Percentiles rank a stretch among this genome's conserved stretches.
phyloP scores from a whole-genome alignment of 2,329 filamentous ascomycete genomes.

The Xylariaceae sp. region DNA sequence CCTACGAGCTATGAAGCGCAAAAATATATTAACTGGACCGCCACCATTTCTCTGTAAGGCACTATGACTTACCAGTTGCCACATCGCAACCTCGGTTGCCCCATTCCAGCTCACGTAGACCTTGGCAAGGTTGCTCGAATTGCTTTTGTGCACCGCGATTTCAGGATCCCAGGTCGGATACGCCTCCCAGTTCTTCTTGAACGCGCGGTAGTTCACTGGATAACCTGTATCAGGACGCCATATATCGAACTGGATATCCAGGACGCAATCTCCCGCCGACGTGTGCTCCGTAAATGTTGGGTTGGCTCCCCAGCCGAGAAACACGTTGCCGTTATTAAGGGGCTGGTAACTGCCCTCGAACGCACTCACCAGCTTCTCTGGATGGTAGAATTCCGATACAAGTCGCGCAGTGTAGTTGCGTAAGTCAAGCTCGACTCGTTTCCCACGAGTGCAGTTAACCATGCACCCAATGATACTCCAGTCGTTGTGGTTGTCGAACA shows the following conservation, averaged over 20 bases:
- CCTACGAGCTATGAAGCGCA: conserved; percentile 4
- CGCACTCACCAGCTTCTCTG: conserved; percentile 10
- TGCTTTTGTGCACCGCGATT: conserved; percentile 8
- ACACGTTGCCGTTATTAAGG: conserved; percentile 18
- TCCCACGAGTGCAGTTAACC: conserved; percentile 18
- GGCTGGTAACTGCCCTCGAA: conserved; percentile 17
- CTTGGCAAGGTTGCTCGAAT: background rate
- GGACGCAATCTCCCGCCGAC: conserved; percentile 28
- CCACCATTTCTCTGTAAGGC: background rate
- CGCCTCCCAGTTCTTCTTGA: conserved; percentile 31
- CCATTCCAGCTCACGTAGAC: conserved; percentile 22
- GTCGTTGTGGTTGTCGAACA: conserved; percentile 39
- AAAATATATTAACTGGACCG: background rate
- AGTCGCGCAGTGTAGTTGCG: conserved; percentile 12
- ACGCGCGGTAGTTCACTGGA: conserved; percentile 31
- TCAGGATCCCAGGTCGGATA: conserved; percentile 19
- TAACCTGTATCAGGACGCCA: conserved; percentile 26
- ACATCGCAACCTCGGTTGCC: conserved; percentile 18
- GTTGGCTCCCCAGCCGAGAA: conserved; percentile 35
- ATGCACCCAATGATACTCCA: conserved; percentile 46
- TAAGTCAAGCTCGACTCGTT: conserved; percentile 16
- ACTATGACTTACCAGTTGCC: conserved; percentile 15
- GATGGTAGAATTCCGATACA: conserved; percentile 17
- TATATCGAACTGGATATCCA: conserved; percentile 32
- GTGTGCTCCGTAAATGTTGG: conserved; percentile 35